Percentiles rank a stretch among this genome's conserved stretches.
Conservation (phyloP, 345 rosid species). For the Pistacia vera region DNA sequence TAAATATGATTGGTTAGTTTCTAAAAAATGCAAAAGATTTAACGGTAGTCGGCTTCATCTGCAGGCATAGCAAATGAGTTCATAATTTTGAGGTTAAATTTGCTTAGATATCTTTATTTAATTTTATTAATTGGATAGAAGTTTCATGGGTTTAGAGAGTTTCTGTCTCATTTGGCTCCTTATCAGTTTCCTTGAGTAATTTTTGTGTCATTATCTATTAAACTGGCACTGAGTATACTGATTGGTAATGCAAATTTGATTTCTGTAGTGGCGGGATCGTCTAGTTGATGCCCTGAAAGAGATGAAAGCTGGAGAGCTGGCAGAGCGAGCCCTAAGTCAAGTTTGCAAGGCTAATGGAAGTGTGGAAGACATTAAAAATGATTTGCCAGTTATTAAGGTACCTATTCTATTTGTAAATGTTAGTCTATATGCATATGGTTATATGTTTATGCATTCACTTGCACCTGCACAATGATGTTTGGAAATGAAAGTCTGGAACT, state of each 20-base stretch:
- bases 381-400: conserved; percentile 51
- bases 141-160: background rate
- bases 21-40: background rate
- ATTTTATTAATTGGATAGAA: background rate
- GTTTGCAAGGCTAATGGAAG: conserved; percentile 53
- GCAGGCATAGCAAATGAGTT: background rate
- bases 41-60: background rate
- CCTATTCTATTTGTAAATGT: conserved; percentile 17
- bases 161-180: background rate
- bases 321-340: conserved; percentile 46
- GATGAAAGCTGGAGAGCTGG: conserved; percentile 60
- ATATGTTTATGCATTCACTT: conserved; percentile 4
- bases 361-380: conserved; percentile 48
- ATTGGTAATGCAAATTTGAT: conserved; percentile 24
- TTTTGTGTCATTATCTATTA: conserved; percentile 6
- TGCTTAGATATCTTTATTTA: background rate
- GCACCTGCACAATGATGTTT: background rate
- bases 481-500: conserved; percentile 16
- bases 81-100: background rate
- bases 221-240: background rate
- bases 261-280: conserved; percentile 89
- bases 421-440: background rate
- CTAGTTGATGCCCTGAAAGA: conserved; percentile 69
- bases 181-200: background rate
- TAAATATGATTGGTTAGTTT: background rate